Evolutionary conservation across 352 stramenopile genomes (phyloP).

Genomic region (Phytophthora rubi): DNA sequence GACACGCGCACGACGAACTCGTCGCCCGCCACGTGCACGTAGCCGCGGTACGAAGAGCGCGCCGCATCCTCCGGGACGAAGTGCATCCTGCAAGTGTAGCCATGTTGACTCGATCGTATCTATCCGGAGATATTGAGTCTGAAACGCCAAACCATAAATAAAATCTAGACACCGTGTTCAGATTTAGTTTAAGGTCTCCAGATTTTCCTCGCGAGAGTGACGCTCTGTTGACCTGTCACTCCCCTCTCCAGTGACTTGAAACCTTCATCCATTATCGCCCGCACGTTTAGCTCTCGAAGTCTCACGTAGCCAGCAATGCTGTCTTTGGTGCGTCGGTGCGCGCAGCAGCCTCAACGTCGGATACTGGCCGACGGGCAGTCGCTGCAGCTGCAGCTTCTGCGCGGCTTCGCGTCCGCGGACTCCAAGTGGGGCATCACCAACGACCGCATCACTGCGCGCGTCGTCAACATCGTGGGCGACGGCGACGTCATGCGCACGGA

Average conservation of each 20-base stretch:
- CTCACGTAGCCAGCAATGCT: conserved; percentile 23
- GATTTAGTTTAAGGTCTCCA: no score
- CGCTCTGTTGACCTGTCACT: no score
- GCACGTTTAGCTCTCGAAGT: conserved; percentile 6
- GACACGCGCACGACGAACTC: conserved; percentile 63
- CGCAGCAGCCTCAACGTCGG: conserved; percentile 14
- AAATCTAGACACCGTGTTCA: no score
- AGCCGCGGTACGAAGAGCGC: conserved; percentile 55
- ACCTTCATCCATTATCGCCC: background rate
- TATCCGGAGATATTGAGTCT: no score
- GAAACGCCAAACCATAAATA: no score
- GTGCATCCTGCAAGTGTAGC: conserved; percentile 11
- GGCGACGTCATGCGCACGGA: conserved; percentile 54
- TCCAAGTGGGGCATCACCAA: conserved; percentile 68
- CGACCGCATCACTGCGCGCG: conserved; percentile 56
- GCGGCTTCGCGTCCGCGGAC: conserved; percentile 36
- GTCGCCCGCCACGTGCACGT: conserved; percentile 52
- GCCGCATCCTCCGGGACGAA: conserved; percentile 56
- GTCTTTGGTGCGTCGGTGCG: conserved; percentile 18
- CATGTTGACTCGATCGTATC: no score
- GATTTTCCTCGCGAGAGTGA: no score
- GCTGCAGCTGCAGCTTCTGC: conserved; percentile 2
- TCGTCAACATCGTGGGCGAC: conserved; percentile 65
- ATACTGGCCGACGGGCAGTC: conserved; percentile 9
- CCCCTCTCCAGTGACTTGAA: no score